Percentiles rank a stretch among this genome's conserved stretches.
Conservation (phyloP, 2,329 filamentous ascomycete genomes). For the Tolypocladium album region DNA sequence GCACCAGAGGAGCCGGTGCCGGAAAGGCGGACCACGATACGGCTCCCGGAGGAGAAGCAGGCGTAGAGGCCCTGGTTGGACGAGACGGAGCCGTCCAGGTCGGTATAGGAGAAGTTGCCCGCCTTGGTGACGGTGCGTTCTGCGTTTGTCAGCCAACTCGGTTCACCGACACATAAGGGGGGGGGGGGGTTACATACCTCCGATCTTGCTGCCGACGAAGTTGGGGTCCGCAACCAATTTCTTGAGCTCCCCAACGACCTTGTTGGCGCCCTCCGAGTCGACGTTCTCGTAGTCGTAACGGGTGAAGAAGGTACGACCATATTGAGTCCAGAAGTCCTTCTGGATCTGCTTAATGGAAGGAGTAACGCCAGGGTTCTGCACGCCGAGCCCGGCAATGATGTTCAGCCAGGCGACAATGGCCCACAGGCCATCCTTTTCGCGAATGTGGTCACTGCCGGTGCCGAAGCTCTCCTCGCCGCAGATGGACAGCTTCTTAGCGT, state of each 20-base stretch:
- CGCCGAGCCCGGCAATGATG: conserved; percentile 89
- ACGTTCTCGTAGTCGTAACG: conserved; percentile 98
- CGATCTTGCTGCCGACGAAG: conserved; percentile 76
- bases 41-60: conserved; percentile 87
- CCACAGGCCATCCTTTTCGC: conserved; percentile 98
- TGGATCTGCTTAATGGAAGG: conserved; percentile 95
- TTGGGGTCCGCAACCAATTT: conserved; percentile 61
- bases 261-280: conserved; percentile 80
- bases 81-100: conserved; percentile 92
- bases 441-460: conserved; percentile 96
- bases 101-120: conserved; percentile 96
- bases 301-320: conserved; percentile 97
- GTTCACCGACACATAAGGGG: not conserved
- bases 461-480: conserved; percentile 98
- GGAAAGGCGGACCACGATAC: conserved; percentile 88
- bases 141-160: conserved; percentile 13
- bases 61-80: conserved; percentile 95
- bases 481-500: conserved; percentile 92
- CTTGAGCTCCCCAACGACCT: conserved; percentile 73
- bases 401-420: conserved; percentile 96
- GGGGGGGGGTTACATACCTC: conserved; percentile 38
- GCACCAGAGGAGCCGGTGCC: conserved; percentile 92
- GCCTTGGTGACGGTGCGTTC: conserved; percentile 76
- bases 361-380: conserved; percentile 66
- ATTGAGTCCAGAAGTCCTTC: conserved; percentile 91